Conservation (phyloP, 352 stramenopile species). For the Aphanomyces stellatus region DNA sequence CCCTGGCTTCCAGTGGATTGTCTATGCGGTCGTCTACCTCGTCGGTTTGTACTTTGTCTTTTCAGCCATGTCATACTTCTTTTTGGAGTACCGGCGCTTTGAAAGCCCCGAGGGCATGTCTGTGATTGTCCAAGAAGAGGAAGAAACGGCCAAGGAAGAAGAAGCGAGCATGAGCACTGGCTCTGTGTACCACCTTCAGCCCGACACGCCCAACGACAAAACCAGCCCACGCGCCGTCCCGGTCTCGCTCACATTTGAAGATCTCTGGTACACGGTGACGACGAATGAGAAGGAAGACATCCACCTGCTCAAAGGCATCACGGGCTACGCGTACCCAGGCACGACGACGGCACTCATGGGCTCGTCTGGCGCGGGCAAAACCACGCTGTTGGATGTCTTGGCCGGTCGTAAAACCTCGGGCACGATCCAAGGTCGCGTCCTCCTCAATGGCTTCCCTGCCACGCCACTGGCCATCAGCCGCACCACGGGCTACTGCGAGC, state of each 20-base stretch:
- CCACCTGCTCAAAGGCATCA: constrained; percentile 50
- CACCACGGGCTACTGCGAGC: constrained; percentile 26
- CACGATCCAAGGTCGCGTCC: constrained; percentile 73
- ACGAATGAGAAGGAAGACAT: constrained; percentile 29
- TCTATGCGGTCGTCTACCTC: constrained; percentile 40
- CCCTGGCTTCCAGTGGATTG: constrained; percentile 33
- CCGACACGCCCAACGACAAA: constrained; percentile 20
- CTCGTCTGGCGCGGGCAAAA: constrained; percentile 83
- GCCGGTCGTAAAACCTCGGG: constrained; percentile 88
- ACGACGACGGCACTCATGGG: constrained; percentile 67
- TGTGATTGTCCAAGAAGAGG: constrained; percentile 22
- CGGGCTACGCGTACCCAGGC: constrained; percentile 38
- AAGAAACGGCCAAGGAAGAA: background rate
- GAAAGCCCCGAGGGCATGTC: constrained; percentile 41
- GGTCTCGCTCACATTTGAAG: constrained; percentile 82
- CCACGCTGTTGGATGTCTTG: constrained; percentile 93
- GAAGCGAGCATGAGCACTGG: no score
- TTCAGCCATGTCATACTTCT: constrained; percentile 38
- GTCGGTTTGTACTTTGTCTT: constrained; percentile 37
- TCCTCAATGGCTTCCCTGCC: constrained; percentile 79
- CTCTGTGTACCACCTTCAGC: constrained; percentile 25
- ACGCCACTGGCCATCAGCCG: constrained; percentile 23
- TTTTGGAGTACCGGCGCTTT: constrained; percentile 50
- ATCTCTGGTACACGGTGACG: constrained; percentile 39
- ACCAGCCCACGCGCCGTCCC: background rate